These are phyloP conservation scores for Bolboschoenoplectus hybrid DNA, from an alignment of 202 grass and related monocot genomes.

Conservation along the genomic window DNA sequence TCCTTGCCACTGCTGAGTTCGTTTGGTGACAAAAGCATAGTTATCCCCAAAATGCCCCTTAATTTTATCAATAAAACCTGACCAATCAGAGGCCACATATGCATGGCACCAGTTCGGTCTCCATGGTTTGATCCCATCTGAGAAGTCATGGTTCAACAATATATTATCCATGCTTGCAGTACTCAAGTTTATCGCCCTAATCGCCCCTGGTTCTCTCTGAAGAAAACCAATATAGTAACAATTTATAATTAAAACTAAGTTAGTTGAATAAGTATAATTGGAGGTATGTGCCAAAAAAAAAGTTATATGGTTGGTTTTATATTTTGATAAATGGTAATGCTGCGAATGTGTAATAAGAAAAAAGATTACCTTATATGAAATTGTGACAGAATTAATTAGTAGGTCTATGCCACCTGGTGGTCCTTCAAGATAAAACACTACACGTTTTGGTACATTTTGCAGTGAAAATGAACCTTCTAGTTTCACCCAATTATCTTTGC, in stretches of 20 bases:
- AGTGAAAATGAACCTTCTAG: conserved; percentile 91
- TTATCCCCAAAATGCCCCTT: conserved; percentile 68
- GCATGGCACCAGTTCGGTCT: conserved; percentile 64
- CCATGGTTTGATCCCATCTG: conserved; percentile 70
- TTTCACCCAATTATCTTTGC: conserved; percentile 74
- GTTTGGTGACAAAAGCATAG: conserved; percentile 77
- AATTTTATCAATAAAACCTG: conserved; percentile 74
- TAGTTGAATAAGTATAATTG: neutral
- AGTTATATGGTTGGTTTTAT: neutral
- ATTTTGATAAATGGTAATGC: conserved; percentile 6
- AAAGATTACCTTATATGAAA: conserved; percentile 64
- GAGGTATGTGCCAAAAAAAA: neutral
- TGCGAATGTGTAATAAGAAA: conserved; percentile 20
- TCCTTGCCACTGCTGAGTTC: conserved; percentile 77
- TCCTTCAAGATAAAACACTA: conserved; percentile 88
- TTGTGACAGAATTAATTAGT: conserved; percentile 74
- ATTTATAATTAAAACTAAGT: conserved; percentile 19
- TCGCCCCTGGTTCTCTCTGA: conserved; percentile 56
- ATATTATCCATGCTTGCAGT: conserved; percentile 49
- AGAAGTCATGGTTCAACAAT: conserved; percentile 75
- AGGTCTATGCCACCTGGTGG: conserved; percentile 71
- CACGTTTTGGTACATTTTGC: conserved; percentile 52
- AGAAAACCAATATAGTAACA: conserved; percentile 42
- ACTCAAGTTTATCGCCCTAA: conserved; percentile 26
- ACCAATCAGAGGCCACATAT: conserved; percentile 89